These are phyloP conservation scores for Asterionellopsis glacialis DNA, from an alignment of 108 stramenopile genomes.

Conservation along the genomic window DNA sequence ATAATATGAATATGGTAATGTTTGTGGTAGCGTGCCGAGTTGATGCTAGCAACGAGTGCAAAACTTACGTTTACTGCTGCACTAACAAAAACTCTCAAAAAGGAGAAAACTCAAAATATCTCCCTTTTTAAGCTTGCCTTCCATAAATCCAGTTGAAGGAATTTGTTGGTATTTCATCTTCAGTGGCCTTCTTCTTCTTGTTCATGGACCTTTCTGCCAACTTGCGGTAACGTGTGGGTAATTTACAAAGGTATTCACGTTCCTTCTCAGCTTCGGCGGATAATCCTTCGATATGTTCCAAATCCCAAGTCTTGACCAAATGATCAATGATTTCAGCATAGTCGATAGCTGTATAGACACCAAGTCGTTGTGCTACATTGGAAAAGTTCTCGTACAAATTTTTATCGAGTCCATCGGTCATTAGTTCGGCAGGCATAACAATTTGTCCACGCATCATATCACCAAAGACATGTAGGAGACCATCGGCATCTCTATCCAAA, in stretches of 20 bases:
- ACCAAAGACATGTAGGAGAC: constrained; percentile 72
- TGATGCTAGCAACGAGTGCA: too few species aligned
- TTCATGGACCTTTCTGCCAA: constrained; percentile 86
- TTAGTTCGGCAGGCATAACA: constrained; percentile 88
- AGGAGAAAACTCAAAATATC: too few species aligned
- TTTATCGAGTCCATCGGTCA: constrained; percentile 80
- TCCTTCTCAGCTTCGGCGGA: constrained; percentile 72
- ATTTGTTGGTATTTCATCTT: constrained; percentile 35
- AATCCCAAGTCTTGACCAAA: constrained; percentile 78
- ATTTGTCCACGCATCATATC: constrained; percentile 90
- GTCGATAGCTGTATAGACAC: constrained; percentile 90
- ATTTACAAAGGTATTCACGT: constrained; percentile 79
- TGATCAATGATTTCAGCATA: constrained; percentile 90
- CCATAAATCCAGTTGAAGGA: constrained; percentile 83
- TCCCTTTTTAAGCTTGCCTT: constrained; percentile 43
- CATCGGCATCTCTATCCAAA: constrained; percentile 82
- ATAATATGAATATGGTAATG: too few species aligned
- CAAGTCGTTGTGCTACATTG: constrained; percentile 73
- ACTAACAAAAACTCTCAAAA: too few species aligned
- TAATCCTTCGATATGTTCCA: constrained; percentile 76
- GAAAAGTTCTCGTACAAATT: constrained; percentile 85
- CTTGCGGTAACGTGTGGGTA: constrained; percentile 78
- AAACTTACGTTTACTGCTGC: too few species aligned
- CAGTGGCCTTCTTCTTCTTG: constrained; percentile 67
- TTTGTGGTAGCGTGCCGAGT: too few species aligned